Percentiles rank a stretch among this genome's conserved stretches.
phyloP scores from a whole-genome alignment of 768 basidiomycete genomes.

The Hygrophoropsis aurantiaca region DNA sequence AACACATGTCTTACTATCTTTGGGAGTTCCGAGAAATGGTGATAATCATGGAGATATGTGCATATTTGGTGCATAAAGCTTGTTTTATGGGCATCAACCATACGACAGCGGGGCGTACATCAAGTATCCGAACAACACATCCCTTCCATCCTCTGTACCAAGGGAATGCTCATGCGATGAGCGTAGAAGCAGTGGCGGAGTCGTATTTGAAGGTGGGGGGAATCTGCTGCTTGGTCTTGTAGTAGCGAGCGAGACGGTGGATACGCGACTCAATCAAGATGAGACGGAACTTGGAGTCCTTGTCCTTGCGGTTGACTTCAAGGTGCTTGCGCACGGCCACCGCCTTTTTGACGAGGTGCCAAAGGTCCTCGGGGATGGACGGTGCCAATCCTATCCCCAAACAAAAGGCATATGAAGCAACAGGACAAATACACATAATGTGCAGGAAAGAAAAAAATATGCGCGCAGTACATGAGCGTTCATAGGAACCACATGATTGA shows the following conservation, averaged over 20 bases:
- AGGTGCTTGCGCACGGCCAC: slow-evolving; percentile 99
- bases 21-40: too few relatives aligned
- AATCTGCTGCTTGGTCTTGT: slow-evolving; percentile 98
- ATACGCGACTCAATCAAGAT: slow-evolving; percentile 99
- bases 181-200: slow-evolving; percentile 88
- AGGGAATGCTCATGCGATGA: slow-evolving; percentile 62
- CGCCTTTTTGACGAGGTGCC: slow-evolving; percentile 99
- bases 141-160: not conserved
- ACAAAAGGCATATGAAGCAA: slow-evolving; percentile 40
- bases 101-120: not conserved
- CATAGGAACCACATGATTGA: not conserved
- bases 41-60: not conserved
- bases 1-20: too few relatives aligned
- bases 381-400: slow-evolving; percentile 89
- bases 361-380: slow-evolving; percentile 97
- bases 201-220: slow-evolving; percentile 99
- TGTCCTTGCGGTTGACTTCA: slow-evolving; percentile 97
- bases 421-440: slow-evolving; percentile 7
- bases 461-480: slow-evolving; percentile 24
- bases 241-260: slow-evolving; percentile 96
- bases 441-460: slow-evolving; percentile 12
- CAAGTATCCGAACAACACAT: not conserved
- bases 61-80: slow-evolving; percentile 3
- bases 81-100: not conserved
- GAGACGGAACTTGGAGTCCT: slow-evolving; percentile 95